These are phyloP conservation scores for Begonia fuchsioides DNA, from an alignment of 306 rosid species.

Conservation along the genomic window DNA sequence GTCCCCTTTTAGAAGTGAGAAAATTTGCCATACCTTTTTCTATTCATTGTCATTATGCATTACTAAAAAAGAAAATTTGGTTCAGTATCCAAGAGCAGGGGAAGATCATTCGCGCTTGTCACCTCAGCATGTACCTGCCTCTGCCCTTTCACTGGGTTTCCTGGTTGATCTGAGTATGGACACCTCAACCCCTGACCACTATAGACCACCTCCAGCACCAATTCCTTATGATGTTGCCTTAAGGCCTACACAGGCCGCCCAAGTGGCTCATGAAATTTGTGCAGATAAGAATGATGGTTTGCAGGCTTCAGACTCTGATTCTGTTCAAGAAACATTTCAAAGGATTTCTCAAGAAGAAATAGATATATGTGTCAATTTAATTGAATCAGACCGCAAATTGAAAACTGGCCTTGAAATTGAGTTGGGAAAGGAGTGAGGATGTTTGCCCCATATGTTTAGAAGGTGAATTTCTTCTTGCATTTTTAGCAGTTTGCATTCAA, in stretches of 20 bases:
- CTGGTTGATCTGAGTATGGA: slow-evolving; percentile 83
- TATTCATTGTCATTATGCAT: no score
- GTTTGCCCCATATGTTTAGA: slow-evolving; percentile 90
- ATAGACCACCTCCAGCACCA: slow-evolving; percentile 85
- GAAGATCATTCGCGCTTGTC: slow-evolving; percentile 78
- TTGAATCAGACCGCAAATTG: slow-evolving; percentile 44
- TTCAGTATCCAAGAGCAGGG: slow-evolving; percentile 64
- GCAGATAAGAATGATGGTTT: slow-evolving; percentile 34
- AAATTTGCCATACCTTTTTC: no score
- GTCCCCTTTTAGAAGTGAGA: no score
- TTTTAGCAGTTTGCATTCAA: no score
- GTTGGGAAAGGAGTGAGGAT: slow-evolving; percentile 12
- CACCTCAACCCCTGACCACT: slow-evolving; percentile 75
- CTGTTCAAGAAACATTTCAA: slow-evolving; percentile 13
- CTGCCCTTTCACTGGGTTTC: slow-evolving; percentile 45
- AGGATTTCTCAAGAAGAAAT: slow-evolving; percentile 19
- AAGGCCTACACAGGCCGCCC: slow-evolving; percentile 42
- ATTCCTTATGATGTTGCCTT: slow-evolving; percentile 50
- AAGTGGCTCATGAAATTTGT: slow-evolving; percentile 38
- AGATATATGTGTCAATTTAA: slow-evolving; percentile 14
- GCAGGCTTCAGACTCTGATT: slow-evolving; percentile 24
- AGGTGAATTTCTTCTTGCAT: slow-evolving; percentile 21
- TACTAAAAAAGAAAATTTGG: no score
- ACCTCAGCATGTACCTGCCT: slow-evolving; percentile 36
- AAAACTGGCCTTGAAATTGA: slow-evolving; percentile 22